phyloP scores from a whole-genome alignment of 169 alveolate species.

The Babesia bigemina region DNA sequence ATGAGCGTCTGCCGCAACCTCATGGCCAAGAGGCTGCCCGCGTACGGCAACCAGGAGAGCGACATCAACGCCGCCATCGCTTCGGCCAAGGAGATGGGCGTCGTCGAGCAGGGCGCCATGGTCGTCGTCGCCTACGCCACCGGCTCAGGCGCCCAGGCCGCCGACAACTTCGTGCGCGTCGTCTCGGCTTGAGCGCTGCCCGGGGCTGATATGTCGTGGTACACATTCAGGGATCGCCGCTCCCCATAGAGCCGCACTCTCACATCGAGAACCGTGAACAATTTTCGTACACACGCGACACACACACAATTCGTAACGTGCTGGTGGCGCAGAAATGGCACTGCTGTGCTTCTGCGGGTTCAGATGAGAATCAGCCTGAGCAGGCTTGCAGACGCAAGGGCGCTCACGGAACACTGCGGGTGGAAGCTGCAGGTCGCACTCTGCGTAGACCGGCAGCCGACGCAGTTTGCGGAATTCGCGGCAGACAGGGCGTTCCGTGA shows the following conservation, averaged over 20 bases:
- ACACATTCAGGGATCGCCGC: neutral
- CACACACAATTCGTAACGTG: neutral
- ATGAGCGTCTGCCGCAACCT: conserved; percentile 93
- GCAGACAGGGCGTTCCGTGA: conserved; percentile 37
- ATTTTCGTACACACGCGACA: neutral
- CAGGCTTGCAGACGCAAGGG: conserved; percentile 3
- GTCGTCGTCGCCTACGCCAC: conserved; percentile 88
- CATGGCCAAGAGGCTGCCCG: conserved; percentile 87
- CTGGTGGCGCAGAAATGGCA: too few relatives aligned
- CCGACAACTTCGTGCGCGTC: conserved; percentile 10
- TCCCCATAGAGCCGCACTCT: too few relatives aligned
- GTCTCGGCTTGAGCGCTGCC: conserved; percentile 16
- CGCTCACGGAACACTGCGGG: conserved; percentile 57
- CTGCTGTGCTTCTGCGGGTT: neutral
- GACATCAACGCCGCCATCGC: conserved; percentile 85
- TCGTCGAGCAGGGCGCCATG: conserved; percentile 89
- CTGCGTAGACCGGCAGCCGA: conserved; percentile 67
- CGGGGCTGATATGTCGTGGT: neutral
- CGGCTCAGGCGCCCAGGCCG: neutral
- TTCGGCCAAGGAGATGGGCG: conserved; percentile 90
- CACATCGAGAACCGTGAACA: neutral
- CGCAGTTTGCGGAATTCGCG: conserved; percentile 38
- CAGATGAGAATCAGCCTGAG: conserved; percentile 22
- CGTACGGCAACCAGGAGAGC: conserved; percentile 88
- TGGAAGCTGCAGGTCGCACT: conserved; percentile 61